A percentile compares a stretch with the other conserved stretches of the same genome.
phyloP scores from a whole-genome alignment of 139 green algal species.

The Penium margaritaceum region DNA sequence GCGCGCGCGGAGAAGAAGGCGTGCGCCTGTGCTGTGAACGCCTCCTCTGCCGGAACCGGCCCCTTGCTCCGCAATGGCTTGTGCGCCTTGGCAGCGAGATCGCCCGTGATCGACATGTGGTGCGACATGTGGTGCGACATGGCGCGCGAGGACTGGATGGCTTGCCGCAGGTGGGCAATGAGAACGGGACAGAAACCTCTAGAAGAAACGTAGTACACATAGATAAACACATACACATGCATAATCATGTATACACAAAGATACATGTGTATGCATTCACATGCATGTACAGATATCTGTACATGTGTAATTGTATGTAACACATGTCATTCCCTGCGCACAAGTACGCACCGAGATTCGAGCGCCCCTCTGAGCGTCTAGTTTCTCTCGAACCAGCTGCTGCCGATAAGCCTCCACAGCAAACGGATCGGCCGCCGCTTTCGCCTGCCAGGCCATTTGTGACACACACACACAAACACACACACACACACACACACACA shows the following conservation, averaged over 20 bases:
- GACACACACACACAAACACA: too few relatives aligned
- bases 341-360: conserved; percentile 61
- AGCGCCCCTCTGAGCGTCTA: conserved; percentile 75
- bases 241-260: neutral
- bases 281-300: neutral
- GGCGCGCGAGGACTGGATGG: too few relatives aligned
- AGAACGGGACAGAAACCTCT: neutral
- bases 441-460: conserved; percentile 57
- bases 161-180: neutral
- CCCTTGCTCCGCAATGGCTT: too few relatives aligned
- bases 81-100: too few relatives aligned
- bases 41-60: too few relatives aligned
- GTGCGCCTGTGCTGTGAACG: too few relatives aligned
- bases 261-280: neutral
- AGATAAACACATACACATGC: neutral
- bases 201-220: neutral
- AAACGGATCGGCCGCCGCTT: conserved; percentile 64
- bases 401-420: conserved; percentile 80
- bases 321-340: neutral
- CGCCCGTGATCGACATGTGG: too few relatives aligned
- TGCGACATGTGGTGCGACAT: too few relatives aligned
- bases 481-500: too few relatives aligned
- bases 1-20: too few relatives aligned
- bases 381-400: conserved; percentile 69
- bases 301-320: too few relatives aligned